Base-by-base conservation (phyloP, 139 green algal genomes). In the Microglena sp. region DNA sequence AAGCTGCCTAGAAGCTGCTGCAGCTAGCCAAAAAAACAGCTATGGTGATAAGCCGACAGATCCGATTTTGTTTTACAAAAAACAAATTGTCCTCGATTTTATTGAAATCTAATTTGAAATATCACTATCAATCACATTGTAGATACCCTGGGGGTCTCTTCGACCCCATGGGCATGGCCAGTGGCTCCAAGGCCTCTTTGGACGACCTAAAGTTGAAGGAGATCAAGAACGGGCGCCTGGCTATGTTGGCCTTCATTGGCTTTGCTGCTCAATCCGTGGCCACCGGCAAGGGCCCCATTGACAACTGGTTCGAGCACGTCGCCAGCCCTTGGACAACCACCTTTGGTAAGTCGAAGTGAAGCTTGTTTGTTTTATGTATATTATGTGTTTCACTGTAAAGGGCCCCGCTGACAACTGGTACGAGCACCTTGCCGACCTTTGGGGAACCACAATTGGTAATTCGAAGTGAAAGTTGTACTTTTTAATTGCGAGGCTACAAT, bases 201-300 rank as follows among this genome's bases (percentile, higher is more conserved):
- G 95, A n/a, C n/a, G n/a, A n/a, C n/a, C n/a, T n/a, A n/a, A 69
- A 80, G 50, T 63, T 89, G 77, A 92, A 92, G 66, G 90, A 97
- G 78, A 83, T 96, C 77, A 89, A 87, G 72, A 96, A 96, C 76
- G 90, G 86, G 55, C 84, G 90, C 67, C 77, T 96, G 24, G 88
- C 85, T 40, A 88, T 92, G 84, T 4, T 77, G 35, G 50, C 76
- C 36, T 72, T 87, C 35, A 24, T 88, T 5, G 86, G 84, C 60
- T 93, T 89, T 64, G 67, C 75, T n/a, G 73, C 74, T 7, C 84
- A 92, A 75, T 73, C 89, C 40, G 33, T 22, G 4, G 55, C 34
- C 5, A 91, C 84, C 30, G 86, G 86, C 74, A 87, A 87, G 73
- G 84, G 83, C 45, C 86, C 86, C 56, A 68, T 91, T 2, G 80